Evolutionary conservation across 1,284 basidiomycete genomes (phyloP).

Genomic region (Quambalaria eucalypti): DNA sequence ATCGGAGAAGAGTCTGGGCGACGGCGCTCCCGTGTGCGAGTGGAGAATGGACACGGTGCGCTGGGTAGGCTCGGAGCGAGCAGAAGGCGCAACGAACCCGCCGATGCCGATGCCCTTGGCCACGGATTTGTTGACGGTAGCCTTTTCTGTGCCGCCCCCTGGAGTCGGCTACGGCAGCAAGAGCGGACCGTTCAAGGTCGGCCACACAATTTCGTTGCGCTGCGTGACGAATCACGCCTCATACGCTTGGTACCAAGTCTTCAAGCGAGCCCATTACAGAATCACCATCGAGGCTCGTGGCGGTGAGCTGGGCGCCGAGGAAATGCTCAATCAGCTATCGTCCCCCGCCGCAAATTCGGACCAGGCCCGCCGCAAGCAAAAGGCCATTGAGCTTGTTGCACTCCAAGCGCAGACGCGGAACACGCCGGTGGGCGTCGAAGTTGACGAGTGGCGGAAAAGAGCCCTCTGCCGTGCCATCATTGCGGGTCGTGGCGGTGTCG

Average conservation of each 20-base stretch:
- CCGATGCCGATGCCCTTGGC: constrained; percentile 15
- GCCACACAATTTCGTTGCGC: not conserved
- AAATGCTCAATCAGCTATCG: no score
- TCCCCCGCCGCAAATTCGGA: no score
- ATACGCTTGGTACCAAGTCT: not conserved
- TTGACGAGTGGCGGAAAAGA: constrained; percentile 18
- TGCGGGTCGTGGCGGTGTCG: constrained; percentile 29
- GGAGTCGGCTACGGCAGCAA: not conserved
- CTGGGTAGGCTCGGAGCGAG: constrained; percentile 11
- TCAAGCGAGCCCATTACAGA: not conserved
- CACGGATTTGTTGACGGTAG: constrained; percentile 8
- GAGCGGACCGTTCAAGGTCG: not conserved
- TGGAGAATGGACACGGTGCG: constrained; percentile 12
- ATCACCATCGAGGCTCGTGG: no score
- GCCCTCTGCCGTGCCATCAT: constrained; percentile 22
- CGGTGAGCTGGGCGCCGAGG: no score
- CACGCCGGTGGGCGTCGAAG: no score
- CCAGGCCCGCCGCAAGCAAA: no score
- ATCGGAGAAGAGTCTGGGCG: no score
- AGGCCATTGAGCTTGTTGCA: no score
- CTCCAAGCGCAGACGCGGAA: no score
- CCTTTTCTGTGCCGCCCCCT: constrained; percentile 6
- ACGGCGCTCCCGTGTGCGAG: no score
- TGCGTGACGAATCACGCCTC: not conserved
- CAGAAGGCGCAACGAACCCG: constrained; percentile 11